These are phyloP conservation scores for Aspergillus sparsus DNA, from an alignment of 495 filamentous ascomycete genomes.

Conservation along the genomic window DNA sequence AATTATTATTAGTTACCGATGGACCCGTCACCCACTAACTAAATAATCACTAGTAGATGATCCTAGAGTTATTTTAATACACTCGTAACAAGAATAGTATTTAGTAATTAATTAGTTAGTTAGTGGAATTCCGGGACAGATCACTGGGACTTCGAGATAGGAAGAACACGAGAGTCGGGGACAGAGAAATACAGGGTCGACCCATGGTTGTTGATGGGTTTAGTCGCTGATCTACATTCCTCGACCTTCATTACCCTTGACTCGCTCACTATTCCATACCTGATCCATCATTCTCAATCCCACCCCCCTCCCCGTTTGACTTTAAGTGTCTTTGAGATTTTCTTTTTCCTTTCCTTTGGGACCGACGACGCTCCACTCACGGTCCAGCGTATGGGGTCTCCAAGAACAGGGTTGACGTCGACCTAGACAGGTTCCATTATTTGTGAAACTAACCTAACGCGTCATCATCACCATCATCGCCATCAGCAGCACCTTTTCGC, in stretches of 20 bases:
- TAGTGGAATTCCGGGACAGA: too few species aligned
- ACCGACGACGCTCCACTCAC: not conserved
- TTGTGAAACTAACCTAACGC: slow-evolving; percentile 16
- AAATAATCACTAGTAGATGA: too few species aligned
- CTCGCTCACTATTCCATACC: slow-evolving; percentile 5
- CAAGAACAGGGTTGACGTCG: slow-evolving; percentile 1
- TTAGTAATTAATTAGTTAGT: too few species aligned
- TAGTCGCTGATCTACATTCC: slow-evolving; percentile 2
- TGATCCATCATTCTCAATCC: too few species aligned
- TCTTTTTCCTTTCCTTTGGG: not conserved
- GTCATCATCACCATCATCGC: slow-evolving; percentile 18
- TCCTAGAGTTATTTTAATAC: too few species aligned
- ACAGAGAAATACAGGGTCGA: too few species aligned
- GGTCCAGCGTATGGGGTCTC: too few species aligned
- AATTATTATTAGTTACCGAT: too few species aligned
- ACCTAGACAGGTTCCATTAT: not conserved
- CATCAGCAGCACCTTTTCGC: not conserved
- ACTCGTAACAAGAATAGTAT: too few species aligned
- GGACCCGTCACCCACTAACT: too few species aligned
- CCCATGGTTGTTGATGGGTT: not conserved
- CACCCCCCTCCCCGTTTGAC: not conserved
- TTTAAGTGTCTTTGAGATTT: not conserved
- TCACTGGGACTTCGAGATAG: too few species aligned
- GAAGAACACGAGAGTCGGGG: too few species aligned
- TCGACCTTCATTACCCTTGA: slow-evolving; percentile 2